Evolutionary conservation across 2,329 filamentous ascomycete genomes (phyloP).

Genomic region (Myriosclerotinia scirpicola): DNA sequence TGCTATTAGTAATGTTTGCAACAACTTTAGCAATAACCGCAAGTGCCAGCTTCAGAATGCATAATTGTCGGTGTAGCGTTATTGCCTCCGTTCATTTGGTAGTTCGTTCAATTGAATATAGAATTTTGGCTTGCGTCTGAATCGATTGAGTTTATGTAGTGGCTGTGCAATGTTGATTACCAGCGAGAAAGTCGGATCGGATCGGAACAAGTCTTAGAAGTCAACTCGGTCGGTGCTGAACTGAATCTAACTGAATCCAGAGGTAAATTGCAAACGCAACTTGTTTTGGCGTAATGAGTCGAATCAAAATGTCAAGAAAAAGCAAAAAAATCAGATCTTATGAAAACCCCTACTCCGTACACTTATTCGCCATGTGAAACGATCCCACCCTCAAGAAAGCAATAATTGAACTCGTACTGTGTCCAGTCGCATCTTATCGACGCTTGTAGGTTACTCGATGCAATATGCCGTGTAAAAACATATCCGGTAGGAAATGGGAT

Average conservation of each 20-base stretch:
- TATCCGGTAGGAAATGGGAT: background rate
- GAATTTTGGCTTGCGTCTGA: no score
- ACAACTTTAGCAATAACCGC: no score
- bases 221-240: background rate
- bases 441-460: no score
- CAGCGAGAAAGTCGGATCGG: background rate
- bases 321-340: background rate
- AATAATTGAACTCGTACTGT: slow-evolving; percentile 2
- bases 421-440: slow-evolving; percentile 12
- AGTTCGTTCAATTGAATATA: no score
- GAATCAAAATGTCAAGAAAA: background rate
- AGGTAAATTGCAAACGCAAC: background rate
- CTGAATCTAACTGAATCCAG: background rate
- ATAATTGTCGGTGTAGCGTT: no score
- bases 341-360: background rate
- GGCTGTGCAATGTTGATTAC: no score
- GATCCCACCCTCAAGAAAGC: background rate
- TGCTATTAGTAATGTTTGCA: no score
- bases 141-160: no score
- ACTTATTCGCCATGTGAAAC: background rate
- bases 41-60: no score
- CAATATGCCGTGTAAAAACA: background rate
- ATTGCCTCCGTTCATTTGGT: no score
- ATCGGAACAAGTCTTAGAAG: no score
- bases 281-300: background rate